These are phyloP conservation scores for Rhizomucor miehei DNA, from an alignment of 371 early-diverging fungal genomes.

Conservation along the genomic window DNA sequence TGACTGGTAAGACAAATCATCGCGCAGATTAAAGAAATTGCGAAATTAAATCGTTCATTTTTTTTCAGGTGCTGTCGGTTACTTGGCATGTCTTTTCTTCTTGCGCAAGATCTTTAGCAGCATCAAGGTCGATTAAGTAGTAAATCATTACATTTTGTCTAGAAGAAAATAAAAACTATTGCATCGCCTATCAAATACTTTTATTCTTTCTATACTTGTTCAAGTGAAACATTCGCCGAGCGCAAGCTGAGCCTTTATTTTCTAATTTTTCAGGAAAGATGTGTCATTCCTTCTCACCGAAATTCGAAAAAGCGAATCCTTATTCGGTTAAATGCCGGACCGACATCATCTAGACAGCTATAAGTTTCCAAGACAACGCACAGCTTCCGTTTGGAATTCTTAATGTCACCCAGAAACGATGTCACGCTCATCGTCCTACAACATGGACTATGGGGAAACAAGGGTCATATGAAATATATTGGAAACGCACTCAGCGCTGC, in stretches of 20 bases:
- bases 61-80: conserved; percentile 72
- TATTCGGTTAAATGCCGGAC: no score
- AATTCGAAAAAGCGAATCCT: no score
- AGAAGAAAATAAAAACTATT: no score
- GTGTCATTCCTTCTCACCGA: neutral
- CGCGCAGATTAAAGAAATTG: neutral
- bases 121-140: conserved; percentile 75
- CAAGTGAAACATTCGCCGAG: no score
- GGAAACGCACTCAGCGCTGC: conserved; percentile 29
- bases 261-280: neutral
- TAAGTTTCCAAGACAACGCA: no score
- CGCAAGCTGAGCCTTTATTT: no score
- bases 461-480: conserved; percentile 51
- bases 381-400: no score
- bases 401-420: neutral
- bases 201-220: no score
- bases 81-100: conserved; percentile 71
- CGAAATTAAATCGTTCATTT: neutral
- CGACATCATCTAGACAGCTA: no score
- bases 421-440: conserved; percentile 47
- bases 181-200: no score
- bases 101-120: conserved; percentile 79
- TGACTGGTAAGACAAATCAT: conserved; percentile 52
- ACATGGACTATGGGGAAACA: conserved; percentile 71
- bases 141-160: no score